phyloP scores from a whole-genome alignment of 192 early-diverging fungal genomes.

The Backusella psychrophila region DNA sequence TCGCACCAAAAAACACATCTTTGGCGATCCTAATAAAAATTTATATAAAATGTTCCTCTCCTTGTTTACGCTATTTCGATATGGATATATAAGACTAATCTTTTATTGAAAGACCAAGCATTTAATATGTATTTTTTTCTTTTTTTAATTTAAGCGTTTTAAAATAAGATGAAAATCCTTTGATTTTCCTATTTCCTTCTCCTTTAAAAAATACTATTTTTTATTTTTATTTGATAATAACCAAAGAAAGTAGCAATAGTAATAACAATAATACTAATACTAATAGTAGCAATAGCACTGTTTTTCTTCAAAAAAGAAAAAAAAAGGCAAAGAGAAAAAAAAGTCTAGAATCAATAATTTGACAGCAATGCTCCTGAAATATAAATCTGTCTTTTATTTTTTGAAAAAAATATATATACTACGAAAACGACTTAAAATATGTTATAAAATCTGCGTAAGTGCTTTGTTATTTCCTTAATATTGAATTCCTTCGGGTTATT shows the following conservation, averaged over 20 bases:
- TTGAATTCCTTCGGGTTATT: neutral
- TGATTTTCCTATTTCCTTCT: neutral
- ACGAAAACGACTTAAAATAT: neutral
- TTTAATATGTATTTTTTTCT: no score
- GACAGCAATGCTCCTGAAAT: neutral
- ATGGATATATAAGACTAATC: no score
- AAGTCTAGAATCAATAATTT: constrained; percentile 3
- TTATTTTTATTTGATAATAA: no score
- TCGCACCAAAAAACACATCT: neutral
- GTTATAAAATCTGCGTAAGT: neutral
- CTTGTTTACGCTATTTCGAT: neutral
- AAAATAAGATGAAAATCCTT: neutral
- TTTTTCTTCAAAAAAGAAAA: neutral
- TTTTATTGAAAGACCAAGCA: no score
- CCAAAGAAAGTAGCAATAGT: no score
- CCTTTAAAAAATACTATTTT: neutral
- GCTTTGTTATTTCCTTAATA: neutral
- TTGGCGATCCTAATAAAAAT: neutral
- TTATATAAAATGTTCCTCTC: neutral
- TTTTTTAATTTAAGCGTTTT: neutral
- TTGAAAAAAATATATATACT: neutral
- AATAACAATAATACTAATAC: no score
- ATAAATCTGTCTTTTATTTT: neutral
- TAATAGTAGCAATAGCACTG: no score
- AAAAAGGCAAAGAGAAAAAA: neutral